Evolutionary conservation across 2,329 filamentous ascomycete genomes (phyloP).

Genomic region (Clonostachys rhizophaga): DNA sequence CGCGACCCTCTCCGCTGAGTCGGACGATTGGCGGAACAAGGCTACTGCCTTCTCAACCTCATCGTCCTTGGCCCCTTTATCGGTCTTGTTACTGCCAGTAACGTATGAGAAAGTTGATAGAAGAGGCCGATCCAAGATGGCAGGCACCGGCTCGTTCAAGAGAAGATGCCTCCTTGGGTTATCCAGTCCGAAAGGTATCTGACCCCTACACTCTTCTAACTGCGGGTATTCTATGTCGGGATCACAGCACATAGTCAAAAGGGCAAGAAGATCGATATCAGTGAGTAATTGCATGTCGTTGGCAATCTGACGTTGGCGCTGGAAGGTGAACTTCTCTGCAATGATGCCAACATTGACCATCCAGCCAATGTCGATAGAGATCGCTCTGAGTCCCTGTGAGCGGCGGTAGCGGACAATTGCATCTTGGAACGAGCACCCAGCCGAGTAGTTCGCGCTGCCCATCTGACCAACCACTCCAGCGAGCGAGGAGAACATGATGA

Average conservation of each 20-base stretch:
- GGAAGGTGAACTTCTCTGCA: neutral
- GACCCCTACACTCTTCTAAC: neutral
- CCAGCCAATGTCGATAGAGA: constrained; percentile 10
- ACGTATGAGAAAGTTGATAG: neutral
- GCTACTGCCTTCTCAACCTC: neutral
- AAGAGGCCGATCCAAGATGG: neutral
- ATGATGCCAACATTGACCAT: constrained; percentile 12
- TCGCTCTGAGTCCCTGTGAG: neutral
- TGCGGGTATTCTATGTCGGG: neutral
- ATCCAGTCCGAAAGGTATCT: neutral
- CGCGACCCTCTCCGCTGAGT: neutral
- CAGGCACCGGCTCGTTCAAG: neutral
- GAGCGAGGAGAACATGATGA: constrained; percentile 16
- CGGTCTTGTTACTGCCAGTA: neutral
- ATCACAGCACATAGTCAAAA: constrained; percentile 1
- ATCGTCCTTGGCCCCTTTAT: neutral
- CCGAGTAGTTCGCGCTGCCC: constrained; percentile 23
- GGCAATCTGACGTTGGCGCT: neutral
- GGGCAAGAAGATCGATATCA: neutral
- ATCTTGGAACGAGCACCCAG: constrained; percentile 25
- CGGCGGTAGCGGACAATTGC: constrained; percentile 16
- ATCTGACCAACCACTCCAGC: constrained; percentile 14
- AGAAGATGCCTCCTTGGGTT: neutral
- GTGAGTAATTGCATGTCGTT: neutral
- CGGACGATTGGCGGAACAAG: neutral